Percentiles rank a stretch among this genome's conserved stretches.
These are phyloP conservation scores for Coniochaeta prunicola DNA, from an alignment of 2,329 filamentous ascomycete species.

Conservation along the genomic window DNA sequence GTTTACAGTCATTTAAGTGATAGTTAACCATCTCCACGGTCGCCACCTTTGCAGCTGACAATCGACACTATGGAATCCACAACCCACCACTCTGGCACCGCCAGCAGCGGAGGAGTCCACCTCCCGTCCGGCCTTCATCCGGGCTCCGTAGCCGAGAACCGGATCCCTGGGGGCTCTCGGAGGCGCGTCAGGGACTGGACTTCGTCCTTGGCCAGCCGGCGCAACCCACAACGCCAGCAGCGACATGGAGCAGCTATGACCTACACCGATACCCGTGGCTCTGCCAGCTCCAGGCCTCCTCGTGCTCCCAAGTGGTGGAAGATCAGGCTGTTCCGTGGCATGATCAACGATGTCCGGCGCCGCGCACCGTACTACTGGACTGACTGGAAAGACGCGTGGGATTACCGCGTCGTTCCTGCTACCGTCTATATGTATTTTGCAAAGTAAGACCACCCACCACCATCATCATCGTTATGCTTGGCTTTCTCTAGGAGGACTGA, in stretches of 20 bases:
- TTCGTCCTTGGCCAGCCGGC: neutral
- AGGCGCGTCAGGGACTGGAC: neutral
- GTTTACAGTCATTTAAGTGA: neutral
- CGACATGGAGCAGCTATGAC: neutral
- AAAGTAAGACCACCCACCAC: conserved; percentile 50
- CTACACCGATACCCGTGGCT: neutral
- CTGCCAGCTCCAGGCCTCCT: neutral
- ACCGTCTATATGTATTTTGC: conserved; percentile 95
- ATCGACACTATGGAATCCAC: neutral
- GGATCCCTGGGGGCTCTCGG: neutral
- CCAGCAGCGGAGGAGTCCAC: neutral
- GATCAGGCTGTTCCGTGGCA: conserved; percentile 68
- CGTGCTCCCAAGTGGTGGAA: conserved; percentile 57
- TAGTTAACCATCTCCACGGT: neutral
- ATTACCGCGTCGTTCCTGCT: conserved; percentile 80
- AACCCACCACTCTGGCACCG: neutral
- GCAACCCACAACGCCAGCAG: neutral
- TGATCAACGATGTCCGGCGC: conserved; percentile 69
- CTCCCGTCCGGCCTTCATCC: neutral
- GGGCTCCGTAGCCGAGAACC: neutral
- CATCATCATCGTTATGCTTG: neutral
- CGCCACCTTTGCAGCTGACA: neutral
- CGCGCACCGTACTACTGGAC: conserved; percentile 71
- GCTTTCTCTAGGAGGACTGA: too few species aligned
- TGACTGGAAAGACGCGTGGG: conserved; percentile 83